These are phyloP conservation scores for Sistotremastrum niveocremeum DNA, from an alignment of 768 basidiomycete species.

Conservation along the genomic window DNA sequence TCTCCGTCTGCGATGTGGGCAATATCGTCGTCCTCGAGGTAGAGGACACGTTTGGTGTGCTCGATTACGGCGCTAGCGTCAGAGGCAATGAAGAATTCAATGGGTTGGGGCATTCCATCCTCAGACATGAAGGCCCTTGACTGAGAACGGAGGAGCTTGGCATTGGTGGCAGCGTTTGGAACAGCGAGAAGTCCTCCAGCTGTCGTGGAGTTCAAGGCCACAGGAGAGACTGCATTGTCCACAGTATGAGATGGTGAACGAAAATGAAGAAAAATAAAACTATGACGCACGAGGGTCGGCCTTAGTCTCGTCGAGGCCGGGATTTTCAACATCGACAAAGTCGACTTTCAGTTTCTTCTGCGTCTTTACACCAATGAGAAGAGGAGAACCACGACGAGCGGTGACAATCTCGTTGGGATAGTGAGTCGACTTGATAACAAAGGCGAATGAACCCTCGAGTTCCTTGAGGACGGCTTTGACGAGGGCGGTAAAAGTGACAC, in stretches of 20 bases:
- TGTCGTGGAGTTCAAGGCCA: slow-evolving; percentile 20
- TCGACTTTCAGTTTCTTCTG: slow-evolving; percentile 99
- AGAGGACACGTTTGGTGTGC: slow-evolving; percentile 97
- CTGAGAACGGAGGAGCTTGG: slow-evolving; percentile 82
- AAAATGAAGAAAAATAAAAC: not conserved
- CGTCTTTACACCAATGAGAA: slow-evolving; percentile 96
- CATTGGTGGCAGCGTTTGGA: slow-evolving; percentile 36
- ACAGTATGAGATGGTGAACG: not conserved
- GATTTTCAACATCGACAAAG: slow-evolving; percentile 96
- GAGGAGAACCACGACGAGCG: slow-evolving; percentile 91
- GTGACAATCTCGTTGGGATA: slow-evolving; percentile 94
- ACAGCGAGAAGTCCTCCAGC: slow-evolving; percentile 57
- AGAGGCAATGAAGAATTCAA: slow-evolving; percentile 98
- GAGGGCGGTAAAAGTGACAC: slow-evolving; percentile 76
- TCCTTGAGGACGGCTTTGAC: slow-evolving; percentile 95
- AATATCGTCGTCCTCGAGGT: slow-evolving; percentile 98
- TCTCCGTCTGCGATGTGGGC: slow-evolving; percentile 96
- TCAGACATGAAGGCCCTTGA: slow-evolving; percentile 98
- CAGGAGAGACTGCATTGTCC: slow-evolving; percentile 21
- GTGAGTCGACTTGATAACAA: slow-evolving; percentile 95
- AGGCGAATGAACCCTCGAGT: slow-evolving; percentile 96
- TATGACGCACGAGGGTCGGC: slow-evolving; percentile 27
- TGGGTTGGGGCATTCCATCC: slow-evolving; percentile 95
- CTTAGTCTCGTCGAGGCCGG: slow-evolving; percentile 52
- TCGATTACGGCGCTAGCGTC: slow-evolving; percentile 95